phyloP scores from a whole-genome alignment of 495 filamentous ascomycete species.

The Platismatia glauca region DNA sequence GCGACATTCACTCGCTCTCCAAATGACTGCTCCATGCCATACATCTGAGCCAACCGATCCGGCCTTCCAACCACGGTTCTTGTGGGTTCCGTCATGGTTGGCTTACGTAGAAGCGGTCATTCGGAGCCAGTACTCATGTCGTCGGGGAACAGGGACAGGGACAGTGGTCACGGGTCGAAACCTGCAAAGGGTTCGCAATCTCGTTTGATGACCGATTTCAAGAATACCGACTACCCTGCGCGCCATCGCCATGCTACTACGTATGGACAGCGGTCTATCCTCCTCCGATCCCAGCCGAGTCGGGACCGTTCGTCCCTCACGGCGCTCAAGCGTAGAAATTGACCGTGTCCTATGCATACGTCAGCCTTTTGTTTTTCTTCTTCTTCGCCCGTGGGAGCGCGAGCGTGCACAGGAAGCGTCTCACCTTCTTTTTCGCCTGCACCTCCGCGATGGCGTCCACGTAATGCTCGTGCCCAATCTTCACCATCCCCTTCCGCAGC shows the following conservation, averaged over 20 bases:
- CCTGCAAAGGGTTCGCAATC: neutral
- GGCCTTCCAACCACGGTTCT: neutral
- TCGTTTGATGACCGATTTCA: neutral
- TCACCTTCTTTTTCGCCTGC: conserved; percentile 86
- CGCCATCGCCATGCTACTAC: conserved; percentile 16
- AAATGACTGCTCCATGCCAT: neutral
- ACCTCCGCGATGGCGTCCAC: conserved; percentile 98
- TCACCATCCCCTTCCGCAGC: conserved; percentile 78
- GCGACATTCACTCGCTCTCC: too few relatives aligned
- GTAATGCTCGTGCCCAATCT: conserved; percentile 97
- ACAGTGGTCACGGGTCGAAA: neutral
- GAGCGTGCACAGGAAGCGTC: neutral
- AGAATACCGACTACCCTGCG: neutral
- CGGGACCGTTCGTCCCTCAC: neutral
- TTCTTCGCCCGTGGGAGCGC: neutral
- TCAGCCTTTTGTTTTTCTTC: too few relatives aligned
- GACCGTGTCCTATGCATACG: conserved; percentile 37
- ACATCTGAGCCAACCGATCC: neutral
- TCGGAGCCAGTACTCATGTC: neutral
- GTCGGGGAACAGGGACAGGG: neutral
- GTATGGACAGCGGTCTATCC: neutral
- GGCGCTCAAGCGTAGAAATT: conserved; percentile 24
- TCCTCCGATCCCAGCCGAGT: neutral
- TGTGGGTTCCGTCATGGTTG: neutral
- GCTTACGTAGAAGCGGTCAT: neutral